Evolutionary conservation across 768 basidiomycete genomes (phyloP), one percentile per base, ranked within the genome.

Genomic region (Collybia nuda): DNA sequence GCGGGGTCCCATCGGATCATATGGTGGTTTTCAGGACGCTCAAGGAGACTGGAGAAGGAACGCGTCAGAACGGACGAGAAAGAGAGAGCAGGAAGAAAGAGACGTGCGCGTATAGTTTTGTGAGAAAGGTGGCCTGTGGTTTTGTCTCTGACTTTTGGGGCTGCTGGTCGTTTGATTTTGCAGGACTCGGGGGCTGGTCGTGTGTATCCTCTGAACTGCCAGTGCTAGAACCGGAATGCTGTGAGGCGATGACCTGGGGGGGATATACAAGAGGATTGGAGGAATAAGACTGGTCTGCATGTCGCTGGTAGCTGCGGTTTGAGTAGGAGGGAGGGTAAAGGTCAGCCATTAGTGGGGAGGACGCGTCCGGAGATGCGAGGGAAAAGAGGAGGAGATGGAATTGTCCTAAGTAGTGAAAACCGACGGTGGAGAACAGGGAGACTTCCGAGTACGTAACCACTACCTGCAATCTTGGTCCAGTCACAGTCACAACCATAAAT

Each of bases 1-100:
- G 86, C 85, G 14, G 88, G 86, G 65, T 94, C 93, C 93, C 93
- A 97, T 46, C 93, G 88, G 67, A 97, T 95, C 89, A 96, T 95
- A 67, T 93, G 90, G 60, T 94, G 90, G 70, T 95, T 94, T 71
- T 95, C 93, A 50, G 88, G 83, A 42, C 91, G 86, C 67, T 93
- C 92, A 64, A 93, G 84, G 44, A 93, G 85, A 45, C 91, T 93
- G 62, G n/a, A 47, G 55, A 28, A 48, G 4, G 47, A 55, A 51
- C 54, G 54, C 56, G 57, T 47, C 57, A 59, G 44, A 59, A 39
- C n/a, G n/a, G n/a, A 22, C 18, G 17, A 43, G 43, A 35, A 29
- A 36, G n/a, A 24, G 29, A 45, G 23, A 46, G 50, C 29, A 51
- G 47, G 24, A 38, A 22, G 18, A 23, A 44, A n/a, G 28, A 7